Evolutionary conservation across 305 asterid species (phyloP).

Genomic region (Solanum hybrid): DNA sequence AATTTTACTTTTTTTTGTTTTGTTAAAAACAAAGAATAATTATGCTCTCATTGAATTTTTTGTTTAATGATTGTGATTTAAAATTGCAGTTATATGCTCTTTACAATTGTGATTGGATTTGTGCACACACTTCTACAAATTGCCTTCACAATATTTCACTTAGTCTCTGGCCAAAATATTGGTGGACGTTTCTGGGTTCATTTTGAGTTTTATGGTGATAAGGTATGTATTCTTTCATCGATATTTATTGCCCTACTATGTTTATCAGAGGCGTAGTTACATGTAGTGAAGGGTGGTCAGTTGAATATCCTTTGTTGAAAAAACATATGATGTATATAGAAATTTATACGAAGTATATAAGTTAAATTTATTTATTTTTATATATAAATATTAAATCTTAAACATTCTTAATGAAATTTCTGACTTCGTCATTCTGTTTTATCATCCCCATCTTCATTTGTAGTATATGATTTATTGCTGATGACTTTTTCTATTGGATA

Average conservation of each 20-base stretch:
- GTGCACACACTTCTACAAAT: not conserved
- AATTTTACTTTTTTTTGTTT: not conserved
- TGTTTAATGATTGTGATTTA: not conserved
- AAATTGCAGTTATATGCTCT: not conserved
- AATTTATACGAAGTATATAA: not conserved
- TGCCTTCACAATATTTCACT: not conserved
- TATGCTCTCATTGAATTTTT: not conserved
- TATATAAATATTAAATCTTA: not conserved
- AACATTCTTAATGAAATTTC: not conserved
- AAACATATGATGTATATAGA: not conserved
- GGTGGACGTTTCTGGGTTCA: not conserved
- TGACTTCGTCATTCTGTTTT: not conserved
- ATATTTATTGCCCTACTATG: not conserved
- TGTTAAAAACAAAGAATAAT: not conserved
- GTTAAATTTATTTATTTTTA: not conserved
- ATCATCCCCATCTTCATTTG: not conserved
- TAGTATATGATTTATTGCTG: not conserved
- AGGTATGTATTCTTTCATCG: not conserved
- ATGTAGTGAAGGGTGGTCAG: not conserved
- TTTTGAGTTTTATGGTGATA: conserved; percentile 1
- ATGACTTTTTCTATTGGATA: not conserved
- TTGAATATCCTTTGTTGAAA: not conserved
- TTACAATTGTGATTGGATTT: not conserved
- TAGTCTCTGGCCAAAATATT: not conserved
- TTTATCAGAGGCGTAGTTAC: not conserved